Evolutionary conservation across 306 rosid species (phyloP).

Genomic region (Corylus heterophylla): DNA sequence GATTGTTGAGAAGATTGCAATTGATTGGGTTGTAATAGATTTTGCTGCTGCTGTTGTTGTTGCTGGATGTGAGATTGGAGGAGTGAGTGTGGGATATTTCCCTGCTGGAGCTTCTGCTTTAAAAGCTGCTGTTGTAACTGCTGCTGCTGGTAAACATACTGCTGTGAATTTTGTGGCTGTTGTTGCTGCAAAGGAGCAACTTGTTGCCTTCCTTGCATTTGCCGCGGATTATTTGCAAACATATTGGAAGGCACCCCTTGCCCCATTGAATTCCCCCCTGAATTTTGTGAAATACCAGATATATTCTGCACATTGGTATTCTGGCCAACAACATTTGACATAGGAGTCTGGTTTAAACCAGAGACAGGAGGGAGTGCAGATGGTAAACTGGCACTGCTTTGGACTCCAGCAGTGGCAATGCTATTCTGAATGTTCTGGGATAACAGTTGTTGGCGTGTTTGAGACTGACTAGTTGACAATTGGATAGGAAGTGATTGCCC

Average conservation of each 20-base stretch:
- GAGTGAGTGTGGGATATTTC: conserved; percentile 42
- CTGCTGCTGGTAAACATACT: conserved; percentile 56
- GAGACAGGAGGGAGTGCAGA: conserved; percentile 58
- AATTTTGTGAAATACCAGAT: conserved; percentile 53
- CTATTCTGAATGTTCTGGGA: conserved; percentile 72
- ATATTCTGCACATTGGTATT: conserved; percentile 63
- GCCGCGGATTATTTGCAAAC: conserved; percentile 72
- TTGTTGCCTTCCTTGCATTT: conserved; percentile 78
- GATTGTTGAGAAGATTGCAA: conserved; percentile 83
- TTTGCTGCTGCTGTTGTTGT: conserved; percentile 71
- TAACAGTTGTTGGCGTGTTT: conserved; percentile 62
- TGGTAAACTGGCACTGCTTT: conserved; percentile 41
- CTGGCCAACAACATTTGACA: conserved; percentile 66
- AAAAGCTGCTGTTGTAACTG: conserved; percentile 48
- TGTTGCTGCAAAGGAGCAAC: conserved; percentile 69
- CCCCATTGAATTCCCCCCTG: conserved; percentile 63
- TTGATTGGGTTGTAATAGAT: conserved; percentile 67
- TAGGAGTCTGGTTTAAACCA: conserved; percentile 56
- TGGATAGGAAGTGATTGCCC: conserved; percentile 65
- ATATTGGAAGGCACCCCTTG: conserved; percentile 66
- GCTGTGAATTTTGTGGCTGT: conserved; percentile 61
- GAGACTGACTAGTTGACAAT: conserved; percentile 55
- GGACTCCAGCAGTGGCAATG: conserved; percentile 46
- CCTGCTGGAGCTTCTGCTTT: conserved; percentile 61
- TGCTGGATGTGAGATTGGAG: conserved; percentile 66